Evolutionary conservation across 108 stramenopile genomes (phyloP), one percentile per base, ranked within the genome.

Genomic region (Skeletonema tropicum): DNA sequence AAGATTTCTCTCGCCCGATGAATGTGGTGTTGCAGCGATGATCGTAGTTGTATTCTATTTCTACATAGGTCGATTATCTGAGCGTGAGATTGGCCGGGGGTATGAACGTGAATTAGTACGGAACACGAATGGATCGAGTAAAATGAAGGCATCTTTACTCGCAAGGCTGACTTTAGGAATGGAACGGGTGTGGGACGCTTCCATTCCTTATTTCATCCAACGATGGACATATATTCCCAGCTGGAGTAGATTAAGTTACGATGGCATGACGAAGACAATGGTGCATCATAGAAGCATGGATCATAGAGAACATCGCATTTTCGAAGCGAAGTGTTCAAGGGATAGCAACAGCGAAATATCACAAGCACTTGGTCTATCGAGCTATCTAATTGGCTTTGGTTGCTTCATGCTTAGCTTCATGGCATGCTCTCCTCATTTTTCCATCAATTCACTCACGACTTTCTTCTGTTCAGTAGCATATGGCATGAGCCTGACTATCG

Each of bases 361-460:
- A 13, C 74, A 70, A 35, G 32, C 71, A 38, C 45, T 80, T 30
- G 64, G 70, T 30, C 36, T 52, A 19, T 31, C 57, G 60, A 88
- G 89, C 64, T 58, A 88, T 17, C 15, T 79, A 17, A 26, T 85
- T 36, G 85, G 83, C 3, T 21, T 85, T 25, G 19, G 73, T 7
- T 85, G 79, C 19, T 60, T 84, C n/a, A 29, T 89, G 2, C 74
- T 78, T 3, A 78, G 79, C 55, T 92, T 92, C 33, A 80, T 61
- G 11, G 76, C 83, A 11, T 73, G 82, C 57, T 77, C 83, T 45
- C 91, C 91, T 23, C 88, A 92, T 74, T 89, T 92, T 46, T 71
- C 66, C 14, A 42, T 92, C 41, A 92, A 92, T 60, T 64, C 86
- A 13, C 38, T 92, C 46, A 85, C 86, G 10, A 74, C 86, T 5